phyloP scores from a whole-genome alignment of 495 filamentous ascomycete species.

The Cudoniella acicularis region DNA sequence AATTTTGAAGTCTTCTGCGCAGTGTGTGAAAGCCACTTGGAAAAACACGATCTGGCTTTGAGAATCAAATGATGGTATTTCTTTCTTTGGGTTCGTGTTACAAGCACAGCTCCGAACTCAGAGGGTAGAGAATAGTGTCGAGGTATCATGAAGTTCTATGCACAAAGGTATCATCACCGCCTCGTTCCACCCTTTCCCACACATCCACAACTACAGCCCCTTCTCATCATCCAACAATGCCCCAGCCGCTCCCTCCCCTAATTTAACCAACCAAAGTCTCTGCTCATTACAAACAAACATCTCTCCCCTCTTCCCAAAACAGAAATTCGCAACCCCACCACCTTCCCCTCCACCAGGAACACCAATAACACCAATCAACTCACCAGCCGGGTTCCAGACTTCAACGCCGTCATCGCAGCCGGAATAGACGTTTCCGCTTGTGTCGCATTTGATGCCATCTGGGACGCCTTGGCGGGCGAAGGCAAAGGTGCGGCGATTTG shows the following conservation, averaged over 20 bases:
- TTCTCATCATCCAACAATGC: neutral
- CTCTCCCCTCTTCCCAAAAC: slow-evolving; percentile 39
- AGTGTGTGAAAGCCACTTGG: too few species aligned
- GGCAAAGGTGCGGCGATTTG: slow-evolving; percentile 52
- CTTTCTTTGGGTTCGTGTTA: too few species aligned
- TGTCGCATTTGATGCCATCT: slow-evolving; percentile 59
- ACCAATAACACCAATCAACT: slow-evolving; percentile 51
- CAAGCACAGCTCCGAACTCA: too few species aligned
- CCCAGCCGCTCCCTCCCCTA: slow-evolving; percentile 11
- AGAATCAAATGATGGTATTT: too few species aligned
- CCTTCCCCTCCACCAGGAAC: slow-evolving; percentile 27
- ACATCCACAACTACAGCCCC: too few species aligned
- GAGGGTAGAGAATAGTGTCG: too few species aligned
- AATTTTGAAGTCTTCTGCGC: too few species aligned
- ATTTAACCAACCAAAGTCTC: slow-evolving; percentile 35
- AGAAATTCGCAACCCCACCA: slow-evolving; percentile 39
- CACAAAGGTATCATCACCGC: too few species aligned
- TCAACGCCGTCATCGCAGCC: slow-evolving; percentile 60
- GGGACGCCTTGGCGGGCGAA: slow-evolving; percentile 51
- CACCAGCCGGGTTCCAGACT: slow-evolving; percentile 54
- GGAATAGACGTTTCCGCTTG: slow-evolving; percentile 56
- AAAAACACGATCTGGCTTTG: too few species aligned
- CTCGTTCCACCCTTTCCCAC: too few species aligned
- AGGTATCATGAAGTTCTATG: too few species aligned
- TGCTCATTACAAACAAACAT: slow-evolving; percentile 41